These are phyloP conservation scores for Aspergillus thermomutatus DNA, from an alignment of 2,329 filamentous ascomycete species.

Conservation along the genomic window DNA sequence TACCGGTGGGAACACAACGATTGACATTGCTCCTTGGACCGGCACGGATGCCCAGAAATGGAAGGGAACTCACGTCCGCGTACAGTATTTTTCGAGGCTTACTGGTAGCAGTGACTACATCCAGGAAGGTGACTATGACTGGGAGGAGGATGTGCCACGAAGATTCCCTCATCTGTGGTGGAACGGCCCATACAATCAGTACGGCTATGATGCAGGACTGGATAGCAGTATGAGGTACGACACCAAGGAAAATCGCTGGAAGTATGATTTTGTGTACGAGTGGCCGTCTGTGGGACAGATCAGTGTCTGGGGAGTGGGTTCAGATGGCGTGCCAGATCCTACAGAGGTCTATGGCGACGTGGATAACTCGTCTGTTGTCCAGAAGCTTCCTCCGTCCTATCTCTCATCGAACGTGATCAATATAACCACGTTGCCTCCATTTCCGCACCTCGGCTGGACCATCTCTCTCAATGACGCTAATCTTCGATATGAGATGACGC, in stretches of 20 bases:
- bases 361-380: slow-evolving; percentile 59
- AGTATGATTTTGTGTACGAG: slow-evolving; percentile 59
- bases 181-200: slow-evolving; percentile 61
- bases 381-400: slow-evolving; percentile 56
- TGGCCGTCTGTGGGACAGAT: slow-evolving; percentile 61
- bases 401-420: slow-evolving; percentile 50
- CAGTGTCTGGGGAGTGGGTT: slow-evolving; percentile 64
- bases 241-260: slow-evolving; percentile 49
- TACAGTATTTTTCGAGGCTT: slow-evolving; percentile 60
- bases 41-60: slow-evolving; percentile 57
- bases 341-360: slow-evolving; percentile 60
- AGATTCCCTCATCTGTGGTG: slow-evolving; percentile 60
- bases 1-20: slow-evolving; percentile 46
- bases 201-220: slow-evolving; percentile 60
- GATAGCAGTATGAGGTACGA: slow-evolving; percentile 50
- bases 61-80: slow-evolving; percentile 59
- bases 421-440: slow-evolving; percentile 52
- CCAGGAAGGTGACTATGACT: slow-evolving; percentile 55
- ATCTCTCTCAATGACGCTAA: slow-evolving; percentile 55
- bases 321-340: slow-evolving; percentile 58
- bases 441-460: slow-evolving; percentile 53
- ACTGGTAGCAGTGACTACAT: slow-evolving; percentile 59
- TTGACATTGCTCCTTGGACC: slow-evolving; percentile 51
- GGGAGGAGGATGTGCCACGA: slow-evolving; percentile 39
- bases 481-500: slow-evolving; percentile 50